These are phyloP conservation scores for Hypholoma fasciculare DNA, from an alignment of 768 basidiomycete genomes.

Conservation along the genomic window DNA sequence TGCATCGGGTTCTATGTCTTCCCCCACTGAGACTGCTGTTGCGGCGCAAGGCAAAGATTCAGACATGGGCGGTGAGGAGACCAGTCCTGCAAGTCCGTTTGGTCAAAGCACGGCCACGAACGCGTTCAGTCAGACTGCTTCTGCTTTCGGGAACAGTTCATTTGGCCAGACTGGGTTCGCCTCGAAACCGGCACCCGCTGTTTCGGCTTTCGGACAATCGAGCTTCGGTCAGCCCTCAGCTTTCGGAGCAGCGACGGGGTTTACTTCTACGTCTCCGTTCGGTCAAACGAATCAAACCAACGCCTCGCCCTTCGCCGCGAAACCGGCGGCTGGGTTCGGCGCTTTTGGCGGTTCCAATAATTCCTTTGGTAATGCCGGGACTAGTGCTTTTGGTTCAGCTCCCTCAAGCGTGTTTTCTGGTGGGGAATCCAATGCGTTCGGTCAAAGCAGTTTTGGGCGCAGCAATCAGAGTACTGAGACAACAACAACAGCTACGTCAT, in stretches of 20 bases:
- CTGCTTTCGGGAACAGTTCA: conserved; percentile 21
- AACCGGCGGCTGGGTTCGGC: conserved; percentile 19
- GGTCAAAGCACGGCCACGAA: conserved; percentile 7
- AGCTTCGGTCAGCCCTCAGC: conserved; percentile 29
- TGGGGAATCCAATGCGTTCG: conserved; percentile 22
- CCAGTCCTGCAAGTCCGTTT: conserved; percentile 5
- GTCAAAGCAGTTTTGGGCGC: conserved; percentile 26
- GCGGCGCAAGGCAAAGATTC: conserved; percentile 17
- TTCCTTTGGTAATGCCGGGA: conserved; percentile 12
- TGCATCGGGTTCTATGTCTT: conserved; percentile 8
- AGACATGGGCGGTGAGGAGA: conserved; percentile 22
- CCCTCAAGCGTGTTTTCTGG: conserved; percentile 16
- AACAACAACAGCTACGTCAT: conserved; percentile 20
- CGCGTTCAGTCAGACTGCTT: conserved; percentile 17
- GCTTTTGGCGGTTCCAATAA: conserved; percentile 21
- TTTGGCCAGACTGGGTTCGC: conserved; percentile 31
- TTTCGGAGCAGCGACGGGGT: conserved; percentile 15
- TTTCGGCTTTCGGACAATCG: conserved; percentile 27
- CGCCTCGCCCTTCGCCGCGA: conserved; percentile 24
- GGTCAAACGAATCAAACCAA: conserved; percentile 19
- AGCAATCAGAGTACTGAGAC: conserved; percentile 7
- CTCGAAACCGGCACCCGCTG: conserved; percentile 15
- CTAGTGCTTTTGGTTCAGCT: conserved; percentile 14
- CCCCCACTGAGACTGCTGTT: conserved; percentile 7
- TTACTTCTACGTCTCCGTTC: conserved; percentile 13